Evolutionary conservation across 2,329 filamentous ascomycete species (phyloP).

Genomic region (Penicillium psychrosexuale): DNA sequence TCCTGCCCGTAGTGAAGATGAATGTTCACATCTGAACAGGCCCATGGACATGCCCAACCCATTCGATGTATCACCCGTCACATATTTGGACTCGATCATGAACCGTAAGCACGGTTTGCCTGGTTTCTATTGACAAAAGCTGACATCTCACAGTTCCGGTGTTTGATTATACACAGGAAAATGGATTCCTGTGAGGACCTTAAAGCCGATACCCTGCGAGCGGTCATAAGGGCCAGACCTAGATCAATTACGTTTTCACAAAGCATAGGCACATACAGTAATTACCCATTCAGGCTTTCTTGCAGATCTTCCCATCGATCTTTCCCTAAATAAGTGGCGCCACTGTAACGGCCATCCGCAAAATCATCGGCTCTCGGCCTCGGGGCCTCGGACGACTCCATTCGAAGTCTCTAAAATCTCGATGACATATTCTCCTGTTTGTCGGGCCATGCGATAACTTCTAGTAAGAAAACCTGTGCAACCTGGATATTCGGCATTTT

Average conservation of each 20-base stretch:
- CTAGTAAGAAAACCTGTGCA: too few species aligned
- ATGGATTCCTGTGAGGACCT: not conserved
- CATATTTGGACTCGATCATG: slow-evolving; percentile 32
- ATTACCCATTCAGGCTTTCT: not conserved
- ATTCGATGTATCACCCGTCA: slow-evolving; percentile 24
- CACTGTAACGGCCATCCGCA: not conserved
- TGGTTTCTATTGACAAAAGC: not conserved
- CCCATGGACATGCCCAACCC: slow-evolving; percentile 13
- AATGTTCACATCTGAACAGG: not conserved
- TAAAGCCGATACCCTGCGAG: not conserved
- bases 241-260: not conserved
- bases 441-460: not conserved
- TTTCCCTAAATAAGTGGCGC: too few species aligned
- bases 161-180: slow-evolving; percentile 1
- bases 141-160: not conserved
- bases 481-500: not conserved
- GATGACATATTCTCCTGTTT: not conserved
- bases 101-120: slow-evolving; percentile 17
- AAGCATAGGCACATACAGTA: too few species aligned
- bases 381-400: not conserved
- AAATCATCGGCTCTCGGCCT: not conserved
- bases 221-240: not conserved
- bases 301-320: too few species aligned
- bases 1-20: not conserved
- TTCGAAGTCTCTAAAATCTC: not conserved